Evolutionary conservation across 768 basidiomycete species (phyloP).

Genomic region (Hygrophorus pudorinus): DNA sequence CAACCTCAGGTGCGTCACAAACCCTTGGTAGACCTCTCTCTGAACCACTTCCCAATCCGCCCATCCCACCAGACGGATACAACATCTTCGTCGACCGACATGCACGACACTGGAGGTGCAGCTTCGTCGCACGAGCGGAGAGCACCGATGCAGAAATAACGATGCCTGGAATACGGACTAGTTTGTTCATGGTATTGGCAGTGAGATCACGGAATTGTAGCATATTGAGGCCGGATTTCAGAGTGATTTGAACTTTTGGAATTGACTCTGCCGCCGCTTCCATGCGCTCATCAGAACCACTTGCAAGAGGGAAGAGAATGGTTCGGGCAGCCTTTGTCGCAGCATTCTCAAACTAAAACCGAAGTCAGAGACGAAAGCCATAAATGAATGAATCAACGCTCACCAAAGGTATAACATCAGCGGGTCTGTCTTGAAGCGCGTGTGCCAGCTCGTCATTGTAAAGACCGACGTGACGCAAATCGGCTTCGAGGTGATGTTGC

Average conservation of each 20-base stretch:
- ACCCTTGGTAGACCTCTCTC: slow-evolving; percentile 78
- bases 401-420: slow-evolving; percentile 83
- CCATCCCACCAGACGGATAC: slow-evolving; percentile 67
- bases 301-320: slow-evolving; percentile 75
- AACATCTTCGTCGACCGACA: slow-evolving; percentile 77
- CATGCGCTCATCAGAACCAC: slow-evolving; percentile 32
- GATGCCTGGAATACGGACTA: slow-evolving; percentile 95
- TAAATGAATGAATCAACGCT: slow-evolving; percentile 15
- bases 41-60: slow-evolving; percentile 80
- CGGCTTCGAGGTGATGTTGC: slow-evolving; percentile 79
- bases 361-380: neutral
- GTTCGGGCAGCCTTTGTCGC: slow-evolving; percentile 75
- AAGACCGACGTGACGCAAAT: slow-evolving; percentile 65
- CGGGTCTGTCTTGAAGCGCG: slow-evolving; percentile 79
- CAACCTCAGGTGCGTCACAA: slow-evolving; percentile 73
- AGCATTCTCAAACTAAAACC: slow-evolving; percentile 79
- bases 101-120: slow-evolving; percentile 87
- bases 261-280: slow-evolving; percentile 32
- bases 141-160: slow-evolving; percentile 95
- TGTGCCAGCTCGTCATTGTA: slow-evolving; percentile 95
- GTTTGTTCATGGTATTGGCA: slow-evolving; percentile 89
- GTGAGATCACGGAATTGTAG: slow-evolving; percentile 90
- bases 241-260: slow-evolving; percentile 73
- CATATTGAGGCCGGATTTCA: slow-evolving; percentile 87
- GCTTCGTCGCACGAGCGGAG: slow-evolving; percentile 84